Percentiles rank a stretch among this genome's conserved stretches.
Conservation (phyloP, 2,329 filamentous ascomycete species). For the Cladosporium sp. region DNA sequence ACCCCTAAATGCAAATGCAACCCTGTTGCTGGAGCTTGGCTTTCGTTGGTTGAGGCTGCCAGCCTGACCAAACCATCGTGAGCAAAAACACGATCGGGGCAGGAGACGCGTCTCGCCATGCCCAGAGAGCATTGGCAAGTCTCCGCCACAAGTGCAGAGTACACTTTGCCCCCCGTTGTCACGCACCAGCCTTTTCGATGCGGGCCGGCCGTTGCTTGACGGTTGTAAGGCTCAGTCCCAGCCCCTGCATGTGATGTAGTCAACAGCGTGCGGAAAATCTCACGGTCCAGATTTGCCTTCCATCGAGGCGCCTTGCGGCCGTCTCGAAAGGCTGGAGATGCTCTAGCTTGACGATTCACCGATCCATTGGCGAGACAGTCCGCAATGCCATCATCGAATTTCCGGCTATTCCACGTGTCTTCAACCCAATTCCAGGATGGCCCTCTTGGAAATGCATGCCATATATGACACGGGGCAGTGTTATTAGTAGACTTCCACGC, state of each 20-base stretch:
- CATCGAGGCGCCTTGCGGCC: not conserved
- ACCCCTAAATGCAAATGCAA: conserved; percentile 6
- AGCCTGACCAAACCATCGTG: not conserved
- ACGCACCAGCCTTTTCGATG: not conserved
- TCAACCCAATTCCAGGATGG: not conserved
- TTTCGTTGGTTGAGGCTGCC: not conserved
- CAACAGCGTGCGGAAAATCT: not conserved
- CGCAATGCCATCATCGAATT: not conserved
- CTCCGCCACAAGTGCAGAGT: conserved; percentile 1
- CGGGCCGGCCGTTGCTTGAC: conserved; percentile 2
- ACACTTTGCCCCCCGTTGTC: not conserved
- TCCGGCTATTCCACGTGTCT: not conserved
- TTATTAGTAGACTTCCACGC: not conserved
- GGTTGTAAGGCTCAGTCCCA: not conserved
- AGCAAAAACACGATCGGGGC: not conserved
- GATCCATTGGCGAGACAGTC: not conserved
- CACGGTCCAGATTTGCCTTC: not conserved
- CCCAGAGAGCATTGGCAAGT: conserved; percentile 18
- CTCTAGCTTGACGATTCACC: not conserved
- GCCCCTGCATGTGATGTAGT: not conserved
- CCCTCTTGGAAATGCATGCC: not conserved
- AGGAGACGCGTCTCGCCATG: conserved; percentile 1
- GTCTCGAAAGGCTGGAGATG: not conserved
- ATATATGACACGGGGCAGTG: not conserved
- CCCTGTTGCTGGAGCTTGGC: conserved; percentile 11